Base-by-base conservation (phyloP, 2,329 filamentous ascomycete genomes). In the Acrocalymma vagum region DNA sequence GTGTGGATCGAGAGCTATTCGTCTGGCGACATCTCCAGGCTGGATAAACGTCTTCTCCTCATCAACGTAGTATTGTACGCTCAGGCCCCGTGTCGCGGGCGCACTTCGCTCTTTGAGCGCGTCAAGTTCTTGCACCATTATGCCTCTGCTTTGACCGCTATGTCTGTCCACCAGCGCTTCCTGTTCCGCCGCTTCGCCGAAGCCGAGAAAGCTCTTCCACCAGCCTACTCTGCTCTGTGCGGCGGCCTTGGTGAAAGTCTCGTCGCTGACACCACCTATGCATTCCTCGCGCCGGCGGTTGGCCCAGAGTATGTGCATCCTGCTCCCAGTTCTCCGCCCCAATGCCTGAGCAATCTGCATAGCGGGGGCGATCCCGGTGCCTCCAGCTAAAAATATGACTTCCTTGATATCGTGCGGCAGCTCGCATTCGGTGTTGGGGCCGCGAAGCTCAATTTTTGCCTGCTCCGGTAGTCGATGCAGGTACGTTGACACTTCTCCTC, bases 331-430 rank as follows among this genome's bases (percentile, higher is more conserved):
- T 14, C 65, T 53, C 45, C 77, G 69, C 4, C 84, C 71, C 9
- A 93, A 69, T 1, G 82, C 81, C 46, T 84, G 74, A 2, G 85
- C 88, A 26, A 87, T 82, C 71, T 97, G 93, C 67, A 97, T 72
- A 6, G 92, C 94, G 0, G 93, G 90, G 11, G 90, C 91, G 56
- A 99, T 88, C 1, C 94, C 93, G 0, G 94, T 99, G 0, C 94
- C 94, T 2, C 92, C 94, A 1, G 92, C 94, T 15, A 97, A 74
- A 61, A 97, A 96, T 2, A 96, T 75, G 3, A 96, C 77, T 44
- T 80, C 75, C 33, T 73, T 68, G 17, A 81, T 76, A 40, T 78
- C 69, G 14, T 62, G 61, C 4, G 82, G 78, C 6, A 87, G 67
- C 15, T 74, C 69, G 48, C 86, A 89, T 30, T 93, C 90, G 1